phyloP scores from a whole-genome alignment of 208 protist species.

The Trichomonas gallinae region DNA sequence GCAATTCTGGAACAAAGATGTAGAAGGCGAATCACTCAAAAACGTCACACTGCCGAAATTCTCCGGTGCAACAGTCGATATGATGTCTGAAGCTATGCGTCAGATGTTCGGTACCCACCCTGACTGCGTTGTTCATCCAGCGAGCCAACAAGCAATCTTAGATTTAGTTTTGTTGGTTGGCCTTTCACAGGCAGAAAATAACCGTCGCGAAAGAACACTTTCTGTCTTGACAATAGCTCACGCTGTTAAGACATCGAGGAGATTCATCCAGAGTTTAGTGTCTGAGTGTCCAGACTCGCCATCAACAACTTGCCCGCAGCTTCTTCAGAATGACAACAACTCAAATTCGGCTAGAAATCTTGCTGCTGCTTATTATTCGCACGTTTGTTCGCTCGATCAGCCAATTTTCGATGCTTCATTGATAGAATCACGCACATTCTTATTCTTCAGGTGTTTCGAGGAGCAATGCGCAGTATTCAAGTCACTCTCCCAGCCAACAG shows the following conservation, averaged over 20 bases:
- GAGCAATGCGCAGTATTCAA: not conserved
- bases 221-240: not conserved
- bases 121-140: not conserved
- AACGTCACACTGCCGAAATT: not conserved
- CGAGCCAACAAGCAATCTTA: not conserved
- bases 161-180: not conserved
- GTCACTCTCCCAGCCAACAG: not conserved
- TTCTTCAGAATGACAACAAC: not conserved
- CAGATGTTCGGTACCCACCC: not conserved
- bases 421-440: not conserved
- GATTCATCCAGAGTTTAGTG: not conserved
- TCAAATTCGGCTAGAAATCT: not conserved
- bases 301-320: not conserved
- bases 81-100: not conserved
- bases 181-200: not conserved
- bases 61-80: not conserved
- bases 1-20: not conserved
- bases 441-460: slow-evolving; percentile 14
- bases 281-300: not conserved
- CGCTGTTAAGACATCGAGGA: not conserved
- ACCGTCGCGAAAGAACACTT: not conserved
- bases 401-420: not conserved
- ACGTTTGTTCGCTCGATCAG: not conserved
- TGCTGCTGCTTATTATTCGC: not conserved
- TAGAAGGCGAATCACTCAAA: not conserved